Percentiles rank a stretch among this genome's conserved stretches.
Conservation (phyloP, 2,329 filamentous ascomycete genomes). For the Metarhizium humberi region DNA sequence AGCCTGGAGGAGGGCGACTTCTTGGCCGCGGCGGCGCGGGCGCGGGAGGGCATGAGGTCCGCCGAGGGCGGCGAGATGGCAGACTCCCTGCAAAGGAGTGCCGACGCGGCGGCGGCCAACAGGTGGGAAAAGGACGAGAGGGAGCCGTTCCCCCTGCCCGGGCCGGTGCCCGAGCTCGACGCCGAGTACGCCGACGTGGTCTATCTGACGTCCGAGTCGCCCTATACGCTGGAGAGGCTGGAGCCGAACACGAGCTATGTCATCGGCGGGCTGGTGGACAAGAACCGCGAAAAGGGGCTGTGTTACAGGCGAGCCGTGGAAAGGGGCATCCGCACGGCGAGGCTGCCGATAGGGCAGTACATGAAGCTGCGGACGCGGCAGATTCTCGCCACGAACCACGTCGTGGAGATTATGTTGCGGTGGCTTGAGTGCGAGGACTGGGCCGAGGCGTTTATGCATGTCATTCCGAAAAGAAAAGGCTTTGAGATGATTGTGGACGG, state of each 20-base stretch:
- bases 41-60: constrained; percentile 56
- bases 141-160: constrained; percentile 23
- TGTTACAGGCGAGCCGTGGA: constrained; percentile 76
- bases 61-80: constrained; percentile 45
- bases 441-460: constrained; percentile 78
- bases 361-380: constrained; percentile 82
- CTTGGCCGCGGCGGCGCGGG: constrained; percentile 53
- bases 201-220: constrained; percentile 89
- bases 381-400: constrained; percentile 89
- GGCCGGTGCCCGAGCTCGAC: constrained; percentile 21
- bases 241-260: constrained; percentile 88
- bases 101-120: constrained; percentile 14
- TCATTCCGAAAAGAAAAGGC: constrained; percentile 87
- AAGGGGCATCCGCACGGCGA: constrained; percentile 74
- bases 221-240: constrained; percentile 70
- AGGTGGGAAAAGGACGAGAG: constrained; percentile 22
- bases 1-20: constrained; percentile 68
- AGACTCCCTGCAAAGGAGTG: constrained; percentile 41
- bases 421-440: constrained; percentile 90
- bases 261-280: constrained; percentile 89
- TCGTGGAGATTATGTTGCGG: constrained; percentile 89
- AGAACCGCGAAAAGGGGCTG: constrained; percentile 90
- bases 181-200: constrained; percentile 46
- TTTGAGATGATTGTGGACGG: constrained; percentile 49
- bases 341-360: constrained; percentile 89